Evolutionary conservation across 257 asterid species (phyloP).

Genomic region (Marsdenia floribunda): DNA sequence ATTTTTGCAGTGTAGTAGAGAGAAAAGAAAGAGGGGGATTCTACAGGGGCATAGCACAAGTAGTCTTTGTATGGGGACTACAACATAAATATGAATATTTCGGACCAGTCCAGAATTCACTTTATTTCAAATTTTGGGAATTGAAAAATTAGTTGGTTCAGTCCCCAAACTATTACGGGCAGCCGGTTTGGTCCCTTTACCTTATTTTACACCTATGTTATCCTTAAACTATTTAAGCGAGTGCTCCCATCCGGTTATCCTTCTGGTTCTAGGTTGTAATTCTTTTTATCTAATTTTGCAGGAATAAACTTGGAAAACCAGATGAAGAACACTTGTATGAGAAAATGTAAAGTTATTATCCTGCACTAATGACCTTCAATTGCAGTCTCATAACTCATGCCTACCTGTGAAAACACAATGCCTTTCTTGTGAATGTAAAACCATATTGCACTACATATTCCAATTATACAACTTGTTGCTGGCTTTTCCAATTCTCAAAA

Average conservation of each 20-base stretch:
- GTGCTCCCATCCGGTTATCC: too few relatives aligned
- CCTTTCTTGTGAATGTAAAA: slow-evolving; percentile 76
- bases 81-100: too few relatives aligned
- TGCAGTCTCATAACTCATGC: slow-evolving; percentile 83
- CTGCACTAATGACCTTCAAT: slow-evolving; percentile 88
- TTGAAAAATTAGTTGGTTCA: too few relatives aligned
- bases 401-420: slow-evolving; percentile 80
- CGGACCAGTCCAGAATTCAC: too few relatives aligned
- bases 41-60: not conserved
- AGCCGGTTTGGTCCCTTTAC: too few relatives aligned
- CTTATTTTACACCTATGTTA: too few relatives aligned
- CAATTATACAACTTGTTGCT: slow-evolving; percentile 82
- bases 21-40: not conserved
- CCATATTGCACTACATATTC: slow-evolving; percentile 73
- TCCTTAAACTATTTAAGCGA: too few relatives aligned
- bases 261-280: too few relatives aligned
- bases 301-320: slow-evolving; percentile 37
- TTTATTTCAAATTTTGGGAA: too few relatives aligned
- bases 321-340: slow-evolving; percentile 83
- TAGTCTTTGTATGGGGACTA: not conserved
- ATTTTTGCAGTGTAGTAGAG: not conserved
- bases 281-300: too few relatives aligned
- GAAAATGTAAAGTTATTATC: slow-evolving; percentile 78
- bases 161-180: too few relatives aligned
- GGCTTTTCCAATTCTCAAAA: slow-evolving; percentile 87